Evolutionary conservation across 2,329 filamentous ascomycete genomes (phyloP), one percentile per base, ranked within the genome.

Genomic region (Fusarium virguliforme): DNA sequence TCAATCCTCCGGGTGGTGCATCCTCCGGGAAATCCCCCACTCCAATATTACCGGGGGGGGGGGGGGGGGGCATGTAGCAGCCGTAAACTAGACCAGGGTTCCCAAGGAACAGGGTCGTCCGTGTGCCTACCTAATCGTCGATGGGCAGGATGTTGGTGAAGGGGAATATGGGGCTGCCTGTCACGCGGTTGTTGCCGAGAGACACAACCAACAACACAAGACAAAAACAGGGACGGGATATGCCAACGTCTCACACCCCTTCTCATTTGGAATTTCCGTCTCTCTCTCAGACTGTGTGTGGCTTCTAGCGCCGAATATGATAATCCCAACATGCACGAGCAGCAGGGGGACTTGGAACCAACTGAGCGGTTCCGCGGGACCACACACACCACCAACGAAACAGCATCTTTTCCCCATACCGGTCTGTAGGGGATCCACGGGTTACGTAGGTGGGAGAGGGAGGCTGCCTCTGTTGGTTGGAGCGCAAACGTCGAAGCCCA

Each of bases 331-430:
- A 18, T 34, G 53, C 67, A 64, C 64, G 60, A 64, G 59, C 58
- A 63, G 15, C 43, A 18, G 30, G 24, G n/a, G 40, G 38, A 7
- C 41, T n/a, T 22, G 34, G 51, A 57, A 54, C 67, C 67, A 69
- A 67, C 67, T 60, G 38, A 32, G 38, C n/a, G 46, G 50, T 46
- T 35, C 41, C 18, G 18, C 18, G 18, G 18, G 61, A 26, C 55
- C 55, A 22, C 55, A 26, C 46, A 37, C 41, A 41, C 22, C 34
- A 30, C 15, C 18, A 37, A 54, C 40, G 41, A 62, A 13, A 24
- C 26, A 46, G 24, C 43, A 48, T 48, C 5, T 34, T 34, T 46
- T 68, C 65, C 55, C 63, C 65, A 65, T 74, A 68, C 68, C 64
- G 72, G 70, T 74, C 70, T 72, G 50, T 18, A 8, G 15, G 28